Base-by-base conservation (phyloP, 495 filamentous ascomycete species). In the Rhizodiscina lignyota region DNA sequence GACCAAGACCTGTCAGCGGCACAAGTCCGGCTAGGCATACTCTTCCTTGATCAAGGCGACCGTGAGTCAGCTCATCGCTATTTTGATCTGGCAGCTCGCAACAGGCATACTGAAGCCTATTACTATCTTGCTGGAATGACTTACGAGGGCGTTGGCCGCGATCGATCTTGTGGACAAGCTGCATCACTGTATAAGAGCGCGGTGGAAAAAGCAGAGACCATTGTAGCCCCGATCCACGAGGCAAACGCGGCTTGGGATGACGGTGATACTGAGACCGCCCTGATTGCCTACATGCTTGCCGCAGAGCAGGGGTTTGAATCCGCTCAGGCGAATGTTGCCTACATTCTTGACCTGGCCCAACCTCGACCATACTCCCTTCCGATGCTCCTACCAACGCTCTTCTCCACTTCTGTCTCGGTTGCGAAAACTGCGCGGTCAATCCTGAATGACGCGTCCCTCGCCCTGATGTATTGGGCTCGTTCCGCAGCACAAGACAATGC, bases 251-350 rank as follows among this genome's bases (percentile, higher is more conserved):
- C 85, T 0, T 92, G 79, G 50, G 75, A 85, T 30, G 64, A 70
- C 18, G 84, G 84, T n/a, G 80, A 94, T 44, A 61, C 67, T n/a
- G 87, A 94, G 42, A 62, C 74, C 15, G 89, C 91, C 6, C 62
- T 96, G 20, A 64, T 94, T 11, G 69, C 75, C 18, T 84, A 84
- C 41, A 76, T 96, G 59, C 79, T 87, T 66, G 87, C 84, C 1
- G 89, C 89, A 1, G 89, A 99, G 51, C 91, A 96, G 58, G 89
- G 89, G 8, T 94, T 93, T 46, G 89, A 99, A 52, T 67, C 69
- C 41, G 85, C 74, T 3, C 89, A 99, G 57, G 78, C 83, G 27
- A 99, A 99, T 42, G 89, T 94, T 2, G 89, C 89, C 4, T 91
- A 78, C 50, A 57, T 99, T 21, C 68, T 96, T 2, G 89, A 99